Evolutionary conservation across 2,329 filamentous ascomycete genomes (phyloP).

Genomic region (Fusarium tricinctum): DNA sequence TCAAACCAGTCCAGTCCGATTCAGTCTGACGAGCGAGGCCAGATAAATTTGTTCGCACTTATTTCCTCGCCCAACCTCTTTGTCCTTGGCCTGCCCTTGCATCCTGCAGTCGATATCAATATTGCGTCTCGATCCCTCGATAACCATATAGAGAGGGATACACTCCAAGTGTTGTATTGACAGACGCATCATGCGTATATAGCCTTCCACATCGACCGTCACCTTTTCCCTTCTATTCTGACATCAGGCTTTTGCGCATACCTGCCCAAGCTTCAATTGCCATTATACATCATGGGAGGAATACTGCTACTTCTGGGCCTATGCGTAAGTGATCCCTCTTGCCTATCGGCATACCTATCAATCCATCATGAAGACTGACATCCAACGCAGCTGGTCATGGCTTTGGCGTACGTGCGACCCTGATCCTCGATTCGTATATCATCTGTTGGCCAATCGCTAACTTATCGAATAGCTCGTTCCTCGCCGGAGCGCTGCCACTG

Average conservation of each 20-base stretch:
- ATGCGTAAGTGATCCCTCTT: conserved; percentile 54
- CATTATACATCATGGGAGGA: conserved; percentile 55
- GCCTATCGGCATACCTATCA: not conserved
- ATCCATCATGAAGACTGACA: conserved; percentile 41
- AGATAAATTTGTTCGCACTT: conserved; percentile 45
- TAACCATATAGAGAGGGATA: conserved; percentile 20
- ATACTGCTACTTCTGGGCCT: conserved; percentile 58
- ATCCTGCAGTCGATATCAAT: conserved; percentile 10
- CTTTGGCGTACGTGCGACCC: conserved; percentile 65
- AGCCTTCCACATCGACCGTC: conserved; percentile 24
- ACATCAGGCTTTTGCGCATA: conserved; percentile 30
- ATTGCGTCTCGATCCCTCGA: conserved; percentile 17
- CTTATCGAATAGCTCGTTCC: conserved; percentile 78
- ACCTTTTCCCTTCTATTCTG: conserved; percentile 20
- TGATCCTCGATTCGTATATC: conserved; percentile 33
- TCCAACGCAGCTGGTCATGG: conserved; percentile 66
- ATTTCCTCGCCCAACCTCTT: conserved; percentile 38
- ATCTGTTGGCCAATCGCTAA: conserved; percentile 38
- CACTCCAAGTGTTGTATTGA: conserved; percentile 5
- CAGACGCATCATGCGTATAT: conserved; percentile 46
- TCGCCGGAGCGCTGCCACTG: conserved; percentile 90
- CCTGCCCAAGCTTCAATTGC: conserved; percentile 25
- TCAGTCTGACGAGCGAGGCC: conserved; percentile 33
- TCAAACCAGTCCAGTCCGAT: conserved; percentile 31
- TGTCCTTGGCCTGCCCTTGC: conserved; percentile 21